phyloP scores from a whole-genome alignment of 805 yeast genomes.

The Peterozyma toletana region DNA sequence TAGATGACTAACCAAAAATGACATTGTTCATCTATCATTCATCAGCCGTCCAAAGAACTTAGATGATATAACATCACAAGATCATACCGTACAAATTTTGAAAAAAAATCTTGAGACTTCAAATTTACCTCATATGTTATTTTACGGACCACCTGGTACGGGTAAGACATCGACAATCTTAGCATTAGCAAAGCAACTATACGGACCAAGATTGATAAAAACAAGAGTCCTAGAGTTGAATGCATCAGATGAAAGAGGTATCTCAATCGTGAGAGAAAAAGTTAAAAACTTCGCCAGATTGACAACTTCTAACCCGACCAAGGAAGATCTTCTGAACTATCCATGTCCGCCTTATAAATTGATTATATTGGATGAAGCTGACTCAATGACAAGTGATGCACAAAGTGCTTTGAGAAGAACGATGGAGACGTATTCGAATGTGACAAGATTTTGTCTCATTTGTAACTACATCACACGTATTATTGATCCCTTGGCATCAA shows the following conservation, averaged over 20 bases:
- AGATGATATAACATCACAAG: constrained; percentile 88
- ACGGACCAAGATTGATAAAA: constrained; percentile 64
- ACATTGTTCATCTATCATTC: constrained; percentile 4
- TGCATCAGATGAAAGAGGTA: constrained; percentile 91
- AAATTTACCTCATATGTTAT: constrained; percentile 85
- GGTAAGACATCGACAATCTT: constrained; percentile 87
- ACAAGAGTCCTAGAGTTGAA: constrained; percentile 74
- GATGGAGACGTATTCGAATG: constrained; percentile 83
- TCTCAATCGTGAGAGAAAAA: constrained; percentile 78
- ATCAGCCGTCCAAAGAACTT: constrained; percentile 73
- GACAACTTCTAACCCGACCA: constrained; percentile 73
- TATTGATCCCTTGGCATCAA: constrained; percentile 91
- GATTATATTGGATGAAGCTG: constrained; percentile 91
- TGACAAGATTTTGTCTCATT: constrained; percentile 88
- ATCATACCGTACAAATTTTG: constrained; percentile 77
- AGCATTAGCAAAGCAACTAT: constrained; percentile 74
- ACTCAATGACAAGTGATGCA: constrained; percentile 96
- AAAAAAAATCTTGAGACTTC: constrained; percentile 73
- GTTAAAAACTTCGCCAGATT: constrained; percentile 82
- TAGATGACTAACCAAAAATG: not conserved
- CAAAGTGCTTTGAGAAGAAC: constrained; percentile 93
- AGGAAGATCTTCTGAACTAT: constrained; percentile 60
- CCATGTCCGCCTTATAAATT: constrained; percentile 97
- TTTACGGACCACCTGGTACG: constrained; percentile 93
- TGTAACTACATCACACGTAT: constrained; percentile 96